A percentile compares a stretch with the other conserved stretches of the same genome.
These are phyloP conservation scores for Fusarium coffeatum DNA, from an alignment of 2,329 filamentous ascomycete genomes.

Conservation along the genomic window DNA sequence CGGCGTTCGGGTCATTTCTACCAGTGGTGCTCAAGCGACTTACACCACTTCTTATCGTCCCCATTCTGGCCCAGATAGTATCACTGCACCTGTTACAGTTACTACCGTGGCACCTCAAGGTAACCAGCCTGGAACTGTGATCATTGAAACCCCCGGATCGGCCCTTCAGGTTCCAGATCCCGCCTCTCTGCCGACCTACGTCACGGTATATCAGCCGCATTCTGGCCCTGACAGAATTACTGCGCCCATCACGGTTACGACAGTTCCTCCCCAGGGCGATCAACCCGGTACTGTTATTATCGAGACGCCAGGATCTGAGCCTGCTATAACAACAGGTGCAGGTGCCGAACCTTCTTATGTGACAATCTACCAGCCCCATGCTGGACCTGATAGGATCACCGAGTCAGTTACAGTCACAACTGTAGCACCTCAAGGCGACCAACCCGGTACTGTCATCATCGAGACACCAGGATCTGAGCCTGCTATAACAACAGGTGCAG, in stretches of 20 bases:
- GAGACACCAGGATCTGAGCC: conserved; percentile 14
- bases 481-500: neutral
- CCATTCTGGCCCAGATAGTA: conserved; percentile 1
- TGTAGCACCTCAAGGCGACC: neutral
- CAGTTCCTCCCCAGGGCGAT: neutral
- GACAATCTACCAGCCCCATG: conserved; percentile 5
- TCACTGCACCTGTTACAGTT: conserved; percentile 14
- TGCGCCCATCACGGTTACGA: neutral
- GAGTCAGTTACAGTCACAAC: conserved; percentile 2
- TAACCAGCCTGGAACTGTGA: conserved; percentile 10
- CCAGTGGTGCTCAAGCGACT: conserved; percentile 4
- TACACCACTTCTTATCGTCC: conserved; percentile 24
- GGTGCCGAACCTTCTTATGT: neutral
- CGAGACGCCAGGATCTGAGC: conserved; percentile 6
- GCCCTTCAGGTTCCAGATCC: neutral
- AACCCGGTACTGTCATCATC: conserved; percentile 22
- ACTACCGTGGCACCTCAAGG: conserved; percentile 8
- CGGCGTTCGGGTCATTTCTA: conserved; percentile 6
- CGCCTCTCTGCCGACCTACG: neutral
- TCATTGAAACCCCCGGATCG: conserved; percentile 16
- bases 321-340: neutral
- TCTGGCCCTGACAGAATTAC: neutral
- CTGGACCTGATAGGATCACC: neutral
- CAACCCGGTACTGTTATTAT: conserved; percentile 19
- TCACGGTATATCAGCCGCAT: conserved; percentile 14